These are phyloP conservation scores for Penicillium egyptiacum DNA, from an alignment of 495 filamentous ascomycete genomes.

Conservation along the genomic window DNA sequence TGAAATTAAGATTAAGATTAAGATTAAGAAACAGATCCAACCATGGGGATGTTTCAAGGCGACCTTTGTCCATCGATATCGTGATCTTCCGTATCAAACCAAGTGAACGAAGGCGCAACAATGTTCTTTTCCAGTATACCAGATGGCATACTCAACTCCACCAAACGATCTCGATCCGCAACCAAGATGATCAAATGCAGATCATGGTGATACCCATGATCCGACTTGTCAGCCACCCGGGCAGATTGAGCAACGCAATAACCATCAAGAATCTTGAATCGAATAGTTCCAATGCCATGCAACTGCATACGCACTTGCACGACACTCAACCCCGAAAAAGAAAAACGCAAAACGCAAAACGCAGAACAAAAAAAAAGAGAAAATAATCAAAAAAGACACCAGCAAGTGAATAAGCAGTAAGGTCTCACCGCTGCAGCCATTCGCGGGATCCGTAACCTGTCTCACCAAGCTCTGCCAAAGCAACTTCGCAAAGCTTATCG, in stretches of 20 bases:
- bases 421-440: neutral
- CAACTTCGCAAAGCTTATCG: slow-evolving; percentile 30
- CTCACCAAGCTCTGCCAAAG: slow-evolving; percentile 35
- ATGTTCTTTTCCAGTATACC: neutral
- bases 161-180: neutral
- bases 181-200: neutral
- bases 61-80: neutral
- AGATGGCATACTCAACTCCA: neutral
- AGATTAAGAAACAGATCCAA: neutral
- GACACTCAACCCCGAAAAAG: neutral
- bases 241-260: too few relatives aligned
- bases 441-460: neutral
- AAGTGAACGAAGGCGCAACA: neutral
- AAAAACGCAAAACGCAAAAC: too few relatives aligned
- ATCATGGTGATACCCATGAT: neutral
- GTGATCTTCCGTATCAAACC: neutral
- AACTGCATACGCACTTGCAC: neutral
- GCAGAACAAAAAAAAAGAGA: neutral
- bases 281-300: neutral
- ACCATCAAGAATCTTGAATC: neutral
- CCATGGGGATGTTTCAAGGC: neutral
- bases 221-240: neutral
- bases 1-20: neutral
- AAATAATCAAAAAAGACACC: neutral
- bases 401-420: neutral